Percentiles rank a stretch among this genome's conserved stretches.
These are phyloP conservation scores for Ophiocordyceps camponoti-rufipedis DNA, from an alignment of 2,329 filamentous ascomycete genomes.

Conservation along the genomic window DNA sequence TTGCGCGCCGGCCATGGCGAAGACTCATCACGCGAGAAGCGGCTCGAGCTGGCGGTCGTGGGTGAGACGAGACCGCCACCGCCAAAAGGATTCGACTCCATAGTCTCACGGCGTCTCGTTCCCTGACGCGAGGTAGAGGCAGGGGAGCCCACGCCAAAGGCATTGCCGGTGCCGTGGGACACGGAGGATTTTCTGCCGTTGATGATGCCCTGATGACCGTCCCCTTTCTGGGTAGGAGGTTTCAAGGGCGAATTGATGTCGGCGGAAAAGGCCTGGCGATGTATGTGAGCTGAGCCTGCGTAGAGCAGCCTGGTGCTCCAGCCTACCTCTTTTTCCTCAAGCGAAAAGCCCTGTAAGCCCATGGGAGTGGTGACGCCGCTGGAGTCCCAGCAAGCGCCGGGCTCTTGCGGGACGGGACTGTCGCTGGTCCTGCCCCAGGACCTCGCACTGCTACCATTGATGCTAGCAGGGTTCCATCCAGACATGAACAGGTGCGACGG, in stretches of 20 bases:
- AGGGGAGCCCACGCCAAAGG: slow-evolving; percentile 57
- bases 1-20: slow-evolving; percentile 40
- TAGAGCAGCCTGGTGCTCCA: slow-evolving; percentile 2
- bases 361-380: slow-evolving; percentile 53
- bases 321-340: slow-evolving; percentile 39
- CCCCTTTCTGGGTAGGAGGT: slow-evolving; percentile 58
- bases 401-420: slow-evolving; percentile 54
- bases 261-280: slow-evolving; percentile 49
- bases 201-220: slow-evolving; percentile 35
- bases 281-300: background rate
- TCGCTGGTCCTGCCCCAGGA: slow-evolving; percentile 68
- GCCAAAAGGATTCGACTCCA: slow-evolving; percentile 46
- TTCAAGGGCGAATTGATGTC: slow-evolving; percentile 94
- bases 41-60: slow-evolving; percentile 25
- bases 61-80: slow-evolving; percentile 40
- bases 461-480: slow-evolving; percentile 61
- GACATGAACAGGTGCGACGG: slow-evolving; percentile 50
- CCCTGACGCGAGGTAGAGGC: slow-evolving; percentile 52
- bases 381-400: slow-evolving; percentile 84
- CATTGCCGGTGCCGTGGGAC: slow-evolving; percentile 47
- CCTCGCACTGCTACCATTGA: slow-evolving; percentile 43
- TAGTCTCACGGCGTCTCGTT: slow-evolving; percentile 66
- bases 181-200: slow-evolving; percentile 70
- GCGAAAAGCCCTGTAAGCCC: slow-evolving; percentile 49
- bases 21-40: slow-evolving; percentile 44